Conservation (phyloP, 2,329 filamentous ascomycete species). For the Beauveria australis region DNA sequence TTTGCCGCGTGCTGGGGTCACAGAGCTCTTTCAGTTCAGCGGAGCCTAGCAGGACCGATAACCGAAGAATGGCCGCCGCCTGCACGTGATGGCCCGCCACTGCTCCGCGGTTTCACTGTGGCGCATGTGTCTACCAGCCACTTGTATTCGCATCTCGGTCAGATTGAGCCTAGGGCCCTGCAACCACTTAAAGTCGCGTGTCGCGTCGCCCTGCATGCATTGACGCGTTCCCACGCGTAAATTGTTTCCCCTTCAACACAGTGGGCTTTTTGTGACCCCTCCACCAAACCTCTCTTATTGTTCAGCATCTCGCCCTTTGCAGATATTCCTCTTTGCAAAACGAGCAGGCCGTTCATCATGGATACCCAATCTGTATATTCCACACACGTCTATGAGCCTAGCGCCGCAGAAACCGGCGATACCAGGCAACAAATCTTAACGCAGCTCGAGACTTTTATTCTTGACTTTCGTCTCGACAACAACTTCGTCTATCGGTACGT, state of each 20-base stretch:
- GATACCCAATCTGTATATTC: constrained; percentile 85
- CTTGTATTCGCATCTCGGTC: not conserved
- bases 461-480: constrained; percentile 91
- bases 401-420: constrained; percentile 58
- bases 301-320: not conserved
- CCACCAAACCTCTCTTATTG: not conserved
- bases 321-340: not conserved
- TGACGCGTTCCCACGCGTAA: constrained; percentile 13
- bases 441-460: constrained; percentile 80
- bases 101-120: not conserved
- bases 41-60: not conserved
- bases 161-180: constrained; percentile 11
- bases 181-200: constrained; percentile 25
- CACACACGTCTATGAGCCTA: constrained; percentile 68
- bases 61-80: constrained; percentile 7
- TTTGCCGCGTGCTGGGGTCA: not conserved
- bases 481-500: constrained; percentile 82
- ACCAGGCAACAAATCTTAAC: constrained; percentile 65
- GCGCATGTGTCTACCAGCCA: not conserved
- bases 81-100: not conserved
- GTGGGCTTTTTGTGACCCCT: constrained; percentile 4
- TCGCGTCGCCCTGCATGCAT: constrained; percentile 9
- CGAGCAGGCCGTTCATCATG: constrained; percentile 40
- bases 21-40: not conserved
- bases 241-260: constrained; percentile 5